phyloP scores from a whole-genome alignment of 2,329 filamentous ascomycete genomes.

The Exophiala sp. region DNA sequence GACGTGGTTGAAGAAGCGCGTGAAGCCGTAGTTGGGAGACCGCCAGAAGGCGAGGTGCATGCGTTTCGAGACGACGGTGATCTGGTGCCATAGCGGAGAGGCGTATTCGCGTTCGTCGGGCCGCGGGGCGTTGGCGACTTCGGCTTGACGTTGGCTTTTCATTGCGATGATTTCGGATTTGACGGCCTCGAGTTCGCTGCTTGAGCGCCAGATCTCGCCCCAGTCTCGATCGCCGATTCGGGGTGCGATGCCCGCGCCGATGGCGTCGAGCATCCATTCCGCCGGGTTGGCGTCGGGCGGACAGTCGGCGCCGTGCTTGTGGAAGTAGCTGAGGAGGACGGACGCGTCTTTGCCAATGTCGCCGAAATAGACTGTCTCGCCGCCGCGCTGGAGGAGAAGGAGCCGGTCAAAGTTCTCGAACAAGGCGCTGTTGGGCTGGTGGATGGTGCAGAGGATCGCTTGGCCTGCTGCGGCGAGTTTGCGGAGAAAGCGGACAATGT shows the following conservation, averaged over 20 bases:
- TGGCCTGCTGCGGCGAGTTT: slow-evolving; percentile 67
- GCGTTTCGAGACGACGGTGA: slow-evolving; percentile 65
- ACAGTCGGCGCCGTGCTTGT: slow-evolving; percentile 50
- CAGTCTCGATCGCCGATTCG: slow-evolving; percentile 71
- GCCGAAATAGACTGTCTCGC: slow-evolving; percentile 78
- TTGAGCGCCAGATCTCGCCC: slow-evolving; percentile 72
- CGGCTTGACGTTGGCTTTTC: slow-evolving; percentile 54
- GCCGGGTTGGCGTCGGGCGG: slow-evolving; percentile 50
- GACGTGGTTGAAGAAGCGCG: slow-evolving; percentile 76
- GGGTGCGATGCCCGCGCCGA: slow-evolving; percentile 67
- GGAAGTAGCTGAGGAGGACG: slow-evolving; percentile 59
- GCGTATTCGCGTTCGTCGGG: slow-evolving; percentile 70
- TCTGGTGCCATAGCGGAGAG: slow-evolving; percentile 70
- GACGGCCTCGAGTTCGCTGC: slow-evolving; percentile 60
- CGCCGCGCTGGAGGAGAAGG: slow-evolving; percentile 69
- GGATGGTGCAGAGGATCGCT: slow-evolving; percentile 84
- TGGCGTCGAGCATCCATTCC: slow-evolving; percentile 50
- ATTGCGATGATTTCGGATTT: slow-evolving; percentile 63
- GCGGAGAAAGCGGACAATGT: slow-evolving; percentile 56
- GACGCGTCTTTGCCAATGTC: slow-evolving; percentile 71
- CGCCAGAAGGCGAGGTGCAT: slow-evolving; percentile 78
- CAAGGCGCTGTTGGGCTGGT: slow-evolving; percentile 78
- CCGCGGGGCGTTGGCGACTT: slow-evolving; percentile 39
- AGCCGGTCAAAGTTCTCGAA: slow-evolving; percentile 86
- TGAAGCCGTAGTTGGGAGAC: slow-evolving; percentile 83